Conservation (phyloP, 1,284 basidiomycete genomes). For the Coniophora puteana region DNA sequence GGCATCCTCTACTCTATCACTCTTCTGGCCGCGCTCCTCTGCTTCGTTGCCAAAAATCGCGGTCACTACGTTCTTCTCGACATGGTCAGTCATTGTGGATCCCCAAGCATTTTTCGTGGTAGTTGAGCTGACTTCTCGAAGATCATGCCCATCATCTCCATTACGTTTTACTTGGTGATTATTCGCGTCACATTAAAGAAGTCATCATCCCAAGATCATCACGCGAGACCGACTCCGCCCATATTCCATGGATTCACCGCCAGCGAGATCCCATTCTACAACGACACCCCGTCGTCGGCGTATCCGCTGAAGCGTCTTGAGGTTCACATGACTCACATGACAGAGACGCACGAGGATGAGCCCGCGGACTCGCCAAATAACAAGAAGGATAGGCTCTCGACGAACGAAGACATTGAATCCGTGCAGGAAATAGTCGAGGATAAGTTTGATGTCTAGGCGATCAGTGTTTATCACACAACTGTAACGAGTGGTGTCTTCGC, state of each 20-base stretch:
- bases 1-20: slow-evolving; percentile 17
- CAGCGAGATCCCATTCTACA: background rate
- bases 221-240: too few relatives aligned
- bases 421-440: too few relatives aligned
- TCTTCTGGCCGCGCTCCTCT: slow-evolving; percentile 15
- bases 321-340: slow-evolving; percentile 18
- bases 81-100: slow-evolving; percentile 13
- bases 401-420: too few relatives aligned
- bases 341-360: slow-evolving; percentile 6
- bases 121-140: background rate
- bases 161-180: slow-evolving; percentile 19
- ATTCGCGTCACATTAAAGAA: slow-evolving; percentile 15
- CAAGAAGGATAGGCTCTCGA: too few relatives aligned
- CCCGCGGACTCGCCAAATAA: too few relatives aligned
- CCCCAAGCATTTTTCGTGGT: too few relatives aligned
- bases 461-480: too few relatives aligned
- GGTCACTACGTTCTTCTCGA: slow-evolving; percentile 19
- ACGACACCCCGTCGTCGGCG: background rate
- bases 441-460: too few relatives aligned
- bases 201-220: slow-evolving; percentile 6
- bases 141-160: slow-evolving; percentile 16
- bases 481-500: too few relatives aligned
- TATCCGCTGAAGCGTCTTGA: slow-evolving; percentile 13
- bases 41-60: slow-evolving; percentile 14
- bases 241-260: too few relatives aligned